Evolutionary conservation across 2,329 filamentous ascomycete species (phyloP), one percentile per base, ranked within the genome.

Genomic region (Apiospora pterosperma): DNA sequence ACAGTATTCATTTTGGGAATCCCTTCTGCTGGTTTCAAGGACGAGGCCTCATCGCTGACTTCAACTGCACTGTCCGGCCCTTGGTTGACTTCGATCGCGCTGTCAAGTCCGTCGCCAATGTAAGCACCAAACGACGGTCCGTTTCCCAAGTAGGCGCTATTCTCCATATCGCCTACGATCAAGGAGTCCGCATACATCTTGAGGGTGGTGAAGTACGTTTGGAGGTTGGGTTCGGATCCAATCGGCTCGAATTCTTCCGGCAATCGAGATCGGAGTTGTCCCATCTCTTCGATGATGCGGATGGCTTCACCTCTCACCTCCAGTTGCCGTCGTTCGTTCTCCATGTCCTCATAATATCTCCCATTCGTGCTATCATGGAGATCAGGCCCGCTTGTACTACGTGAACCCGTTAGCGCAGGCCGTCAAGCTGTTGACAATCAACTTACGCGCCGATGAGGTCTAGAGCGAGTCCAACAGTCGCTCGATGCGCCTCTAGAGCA

Each of bases 151-250:
- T 71, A 75, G 19, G 73, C 73, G 23, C 73, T 61, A 36, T 66
- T 65, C 42, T 21, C 36, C 14, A 63, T 60, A 36, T 48, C 59
- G 36, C 12, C 58, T 16, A 63, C 65, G 8, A 75, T 68, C n/a
- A 75, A 65, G 6, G 69, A 68, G 55, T 74, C 68, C 41, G 77
- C 77, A 78, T 92, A 91, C 68, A 89, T 86, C 7, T 90, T 90
- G 6, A 93, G 84, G 0, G 89, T 86, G 72, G 91, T 90, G 66
- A 90, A 83, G 67, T 91, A 88, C 25, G 85, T 89, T 65, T 89
- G 88, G n/a, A 88, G 85, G 4, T 84, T 87, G 1, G 88, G 87
- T 66, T 92, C 87, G 63, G 90, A 88, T n/a, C 89, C 85, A 76
- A 87, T 88, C 67, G 85, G 85, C 71, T 88, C 88, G 74, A 92